Evolutionary conservation across 495 filamentous ascomycete genomes (phyloP), one percentile per base, ranked within the genome.

Genomic region (Aspergillus nanangensis): DNA sequence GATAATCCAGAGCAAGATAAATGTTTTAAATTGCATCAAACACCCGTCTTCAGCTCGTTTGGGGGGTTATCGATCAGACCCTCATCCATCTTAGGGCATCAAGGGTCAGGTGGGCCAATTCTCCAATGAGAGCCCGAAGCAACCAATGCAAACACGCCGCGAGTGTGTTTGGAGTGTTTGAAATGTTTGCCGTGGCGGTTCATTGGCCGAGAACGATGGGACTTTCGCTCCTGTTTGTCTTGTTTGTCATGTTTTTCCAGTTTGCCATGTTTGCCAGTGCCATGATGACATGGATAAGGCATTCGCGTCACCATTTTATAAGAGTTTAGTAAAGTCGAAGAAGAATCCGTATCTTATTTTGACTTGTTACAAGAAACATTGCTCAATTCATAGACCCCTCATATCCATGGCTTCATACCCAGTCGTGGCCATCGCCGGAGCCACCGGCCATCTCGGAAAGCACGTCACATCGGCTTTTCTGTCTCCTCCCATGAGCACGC

Each of bases 371-470:
- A 29, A 11, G 11, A 29, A 7, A 29, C 5, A 29, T 29, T 29
- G 25, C n/a, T n/a, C n/a, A 29, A 29, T 29, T 29, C 25, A 29
- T 29, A 29, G 5, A 5, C 25, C 35, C 35, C 17, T 3, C 18
- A 17, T 2, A 38, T 15, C n/a, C 11, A 47, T 47, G 45, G n/a
- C 44, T 23, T 24, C 44, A 8, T 25, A 27, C 8, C 45, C 45
- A 35, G 21, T 23, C 21, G 48, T 62, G 18, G 56, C 56, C n/a
- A 57, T 62, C 41, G 56, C 60, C 34, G 57, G 57, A 32, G 52
- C 55, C 34, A 56, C 55, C 17, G 57, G 60, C 18, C 52, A 63
- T 41, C 47, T 62, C 3, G 60, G 60, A 23, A 41, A 50, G 15
- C 52, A 54, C 35, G 41, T 63, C 19, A 46, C 55, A 11, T 40